Evolutionary conservation across 192 early-diverging fungal species (phyloP), one percentile per base, ranked within the genome.

Genomic region (Neocallimastix lanati): DNA sequence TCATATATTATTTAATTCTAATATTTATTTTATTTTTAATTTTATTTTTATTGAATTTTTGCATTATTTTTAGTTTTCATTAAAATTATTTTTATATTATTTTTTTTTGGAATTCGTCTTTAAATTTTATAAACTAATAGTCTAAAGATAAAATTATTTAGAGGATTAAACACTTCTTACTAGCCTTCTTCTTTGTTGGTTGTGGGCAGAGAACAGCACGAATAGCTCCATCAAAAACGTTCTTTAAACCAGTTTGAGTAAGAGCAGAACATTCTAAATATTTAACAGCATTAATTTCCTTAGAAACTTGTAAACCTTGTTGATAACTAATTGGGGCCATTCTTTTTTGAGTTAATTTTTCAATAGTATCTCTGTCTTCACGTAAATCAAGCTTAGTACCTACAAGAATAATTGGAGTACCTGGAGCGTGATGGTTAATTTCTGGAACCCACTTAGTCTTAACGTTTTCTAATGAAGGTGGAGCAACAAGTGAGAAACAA

Each of bases 181-280:
- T 80, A 4, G 1, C 35, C 3, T 25, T 16, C 67, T 35, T 67
- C 28, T 33, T 78, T 37, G 80, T 28, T 14, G 2, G 0, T 12
- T 78, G 12, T 35, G 84, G 84, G 80, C 85, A 85, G 77, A 99
- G 88, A 25, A 96, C 97, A 11, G 96, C 95, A 77, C 96, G 91
- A 82, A 97, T 99, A 28, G 97, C 97, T 81, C 97, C 95, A 84
- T 99, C 97, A 91, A 99, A 99, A 25, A 99, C 96, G 82, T 93
- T 96, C 90, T 99, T 98, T 80, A 99, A 84, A 29, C 96, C 96
- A 86, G 96, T 96, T 86, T 97, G 96, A 78, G 97, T 97, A 81
- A 99, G 88, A 50, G 97, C 95, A 28, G 96, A 98, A 84, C 97
- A 99, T 87, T 99, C 97, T 35, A 97, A 88, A 83, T 99, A 99